Evolutionary conservation across 2,329 filamentous ascomycete species (phyloP).

Genomic region (Gnomoniopsis sp.): DNA sequence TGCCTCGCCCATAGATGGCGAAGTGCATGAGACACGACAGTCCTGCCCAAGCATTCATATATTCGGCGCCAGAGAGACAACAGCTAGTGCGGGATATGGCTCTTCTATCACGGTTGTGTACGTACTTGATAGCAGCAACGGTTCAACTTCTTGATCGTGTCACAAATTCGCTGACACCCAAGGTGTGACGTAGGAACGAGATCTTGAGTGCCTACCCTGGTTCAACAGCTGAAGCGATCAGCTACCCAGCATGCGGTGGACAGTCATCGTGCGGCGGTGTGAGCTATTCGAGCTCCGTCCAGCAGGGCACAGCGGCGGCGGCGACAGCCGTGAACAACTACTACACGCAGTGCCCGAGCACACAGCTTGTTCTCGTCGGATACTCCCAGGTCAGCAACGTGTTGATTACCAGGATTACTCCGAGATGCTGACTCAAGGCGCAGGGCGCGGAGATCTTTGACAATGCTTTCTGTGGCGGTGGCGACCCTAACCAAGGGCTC

Average conservation of each 20-base stretch:
- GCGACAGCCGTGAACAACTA: conserved; percentile 57
- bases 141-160: too few species aligned
- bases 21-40: conserved; percentile 48
- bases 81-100: conserved; percentile 50
- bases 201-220: conserved; percentile 46
- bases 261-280: conserved; percentile 54
- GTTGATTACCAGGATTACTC: not conserved
- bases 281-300: conserved; percentile 57
- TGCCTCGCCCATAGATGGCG: conserved; percentile 53
- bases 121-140: too few species aligned
- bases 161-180: too few species aligned
- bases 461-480: conserved; percentile 60
- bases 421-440: not conserved
- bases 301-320: conserved; percentile 55
- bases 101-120: conserved; percentile 44
- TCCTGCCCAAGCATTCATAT: conserved; percentile 42
- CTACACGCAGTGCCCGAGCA: conserved; percentile 52
- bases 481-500: conserved; percentile 43
- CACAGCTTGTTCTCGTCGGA: conserved; percentile 57
- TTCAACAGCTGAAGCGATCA: conserved; percentile 51
- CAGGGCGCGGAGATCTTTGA: conserved; percentile 63
- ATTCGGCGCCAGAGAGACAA: conserved; percentile 46
- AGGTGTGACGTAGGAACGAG: conserved; percentile 29
- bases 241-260: conserved; percentile 62
- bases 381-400: conserved; percentile 51